These are phyloP conservation scores for Thuidium tamariscinum DNA, from an alignment of 225 moss, liverwort and hornwort species.

Conservation along the genomic window DNA sequence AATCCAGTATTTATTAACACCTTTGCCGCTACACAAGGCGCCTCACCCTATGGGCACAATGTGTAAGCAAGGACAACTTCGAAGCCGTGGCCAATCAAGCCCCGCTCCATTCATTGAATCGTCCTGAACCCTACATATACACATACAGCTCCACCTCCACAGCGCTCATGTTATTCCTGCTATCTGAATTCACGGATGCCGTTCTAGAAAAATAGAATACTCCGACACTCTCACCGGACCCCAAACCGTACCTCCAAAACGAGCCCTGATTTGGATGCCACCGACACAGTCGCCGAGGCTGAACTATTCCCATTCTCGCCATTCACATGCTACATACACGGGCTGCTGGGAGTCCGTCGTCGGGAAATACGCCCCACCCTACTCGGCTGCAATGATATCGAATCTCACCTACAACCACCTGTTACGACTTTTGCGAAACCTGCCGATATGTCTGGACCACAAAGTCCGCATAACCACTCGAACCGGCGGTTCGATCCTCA, in stretches of 20 bases:
- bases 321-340: neutral
- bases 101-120: neutral
- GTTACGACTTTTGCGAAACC: slow-evolving; percentile 50
- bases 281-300: neutral
- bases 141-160: slow-evolving; percentile 20
- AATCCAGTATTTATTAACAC: slow-evolving; percentile 21
- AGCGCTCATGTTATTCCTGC: neutral
- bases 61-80: neutral
- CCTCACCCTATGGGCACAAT: slow-evolving; percentile 1
- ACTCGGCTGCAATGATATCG: neutral
- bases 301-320: neutral
- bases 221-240: neutral
- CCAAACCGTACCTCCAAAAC: neutral
- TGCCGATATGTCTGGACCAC: slow-evolving; percentile 70
- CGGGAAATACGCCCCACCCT: neutral
- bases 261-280: neutral
- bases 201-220: neutral
- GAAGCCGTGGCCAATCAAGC: neutral
- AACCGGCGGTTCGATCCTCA: slow-evolving; percentile 67
- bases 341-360: neutral
- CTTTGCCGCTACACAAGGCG: neutral
- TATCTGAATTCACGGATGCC: neutral
- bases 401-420: neutral
- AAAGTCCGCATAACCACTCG: slow-evolving; percentile 75
- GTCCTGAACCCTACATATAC: slow-evolving; percentile 5